These are phyloP conservation scores for Acer saccharum DNA, from an alignment of 345 rosid genomes.

Conservation along the genomic window DNA sequence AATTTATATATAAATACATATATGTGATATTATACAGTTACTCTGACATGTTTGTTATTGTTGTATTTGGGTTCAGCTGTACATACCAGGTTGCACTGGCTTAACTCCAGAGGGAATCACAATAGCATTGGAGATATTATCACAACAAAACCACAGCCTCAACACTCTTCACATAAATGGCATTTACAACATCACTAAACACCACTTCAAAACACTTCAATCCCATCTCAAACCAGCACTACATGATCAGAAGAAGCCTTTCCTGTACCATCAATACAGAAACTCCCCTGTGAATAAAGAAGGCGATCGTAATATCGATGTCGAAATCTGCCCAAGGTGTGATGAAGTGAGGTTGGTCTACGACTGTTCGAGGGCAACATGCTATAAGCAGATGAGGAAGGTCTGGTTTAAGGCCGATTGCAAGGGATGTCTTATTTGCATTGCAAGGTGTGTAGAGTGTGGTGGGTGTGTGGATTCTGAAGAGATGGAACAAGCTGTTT, in stretches of 20 bases:
- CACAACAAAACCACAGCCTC: slow-evolving; percentile 32
- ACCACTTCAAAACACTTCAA: slow-evolving; percentile 46
- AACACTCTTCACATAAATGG: slow-evolving; percentile 53
- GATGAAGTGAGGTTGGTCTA: slow-evolving; percentile 56
- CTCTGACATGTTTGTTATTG: too few species aligned
- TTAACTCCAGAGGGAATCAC: slow-evolving; percentile 75
- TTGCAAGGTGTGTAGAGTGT: slow-evolving; percentile 72
- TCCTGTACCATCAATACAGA: slow-evolving; percentile 30
- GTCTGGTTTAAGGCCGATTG: slow-evolving; percentile 26
- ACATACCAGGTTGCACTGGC: slow-evolving; percentile 59
- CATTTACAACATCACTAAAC: slow-evolving; percentile 47
- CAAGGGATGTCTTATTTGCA: slow-evolving; percentile 60
- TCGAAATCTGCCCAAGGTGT: slow-evolving; percentile 71
- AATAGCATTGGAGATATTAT: slow-evolving; percentile 49
- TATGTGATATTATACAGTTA: too few species aligned
- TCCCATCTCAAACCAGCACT: slow-evolving; percentile 28
- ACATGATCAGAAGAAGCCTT: slow-evolving; percentile 4
- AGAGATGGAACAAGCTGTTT: slow-evolving; percentile 54
- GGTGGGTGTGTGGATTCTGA: slow-evolving; percentile 45
- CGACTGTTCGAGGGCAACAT: slow-evolving; percentile 51
- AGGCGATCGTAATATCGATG: slow-evolving; percentile 34
- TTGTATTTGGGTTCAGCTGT: slow-evolving; percentile 41
- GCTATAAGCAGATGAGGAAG: slow-evolving; percentile 32
- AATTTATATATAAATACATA: too few species aligned
- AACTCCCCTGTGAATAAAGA: slow-evolving; percentile 5